Evolutionary conservation across 2,329 filamentous ascomycete species (phyloP).

Genomic region (Fusarium tanahbumbuense): DNA sequence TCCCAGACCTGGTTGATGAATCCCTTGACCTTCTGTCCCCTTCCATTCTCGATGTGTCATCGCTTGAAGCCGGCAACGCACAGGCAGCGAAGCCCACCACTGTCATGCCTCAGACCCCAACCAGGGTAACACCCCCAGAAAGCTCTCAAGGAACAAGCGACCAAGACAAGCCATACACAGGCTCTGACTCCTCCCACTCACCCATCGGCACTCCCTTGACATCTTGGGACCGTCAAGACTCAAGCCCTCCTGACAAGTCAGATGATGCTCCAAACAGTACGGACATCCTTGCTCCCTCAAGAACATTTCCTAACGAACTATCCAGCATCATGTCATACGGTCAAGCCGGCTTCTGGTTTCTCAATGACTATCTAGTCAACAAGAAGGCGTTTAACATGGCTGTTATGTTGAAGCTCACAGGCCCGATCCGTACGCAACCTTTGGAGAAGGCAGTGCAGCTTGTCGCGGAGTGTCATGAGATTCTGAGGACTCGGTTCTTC

Average conservation of each 20-base stretch:
- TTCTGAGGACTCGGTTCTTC: neutral
- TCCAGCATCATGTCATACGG: slow-evolving; percentile 50
- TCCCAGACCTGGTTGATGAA: neutral
- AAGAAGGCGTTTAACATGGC: slow-evolving; percentile 53
- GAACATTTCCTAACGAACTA: neutral
- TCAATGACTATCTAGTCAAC: slow-evolving; percentile 50
- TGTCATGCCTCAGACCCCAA: neutral
- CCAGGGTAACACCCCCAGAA: neutral
- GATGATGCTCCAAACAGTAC: neutral
- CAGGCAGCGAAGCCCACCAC: neutral
- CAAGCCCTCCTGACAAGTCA: neutral
- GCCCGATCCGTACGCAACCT: neutral
- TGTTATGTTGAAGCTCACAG: neutral
- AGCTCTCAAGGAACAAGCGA: neutral
- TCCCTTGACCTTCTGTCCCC: neutral
- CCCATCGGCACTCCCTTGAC: neutral
- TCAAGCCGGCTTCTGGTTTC: slow-evolving; percentile 58
- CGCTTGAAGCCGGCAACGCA: neutral
- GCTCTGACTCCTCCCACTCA: neutral
- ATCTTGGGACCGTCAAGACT: neutral
- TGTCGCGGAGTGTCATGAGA: neutral
- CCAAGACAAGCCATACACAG: neutral
- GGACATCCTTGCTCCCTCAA: neutral
- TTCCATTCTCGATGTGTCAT: neutral
- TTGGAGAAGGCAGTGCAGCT: neutral